Base-by-base conservation (phyloP, 108 stramenopile species). In the Fragilaria radians region DNA sequence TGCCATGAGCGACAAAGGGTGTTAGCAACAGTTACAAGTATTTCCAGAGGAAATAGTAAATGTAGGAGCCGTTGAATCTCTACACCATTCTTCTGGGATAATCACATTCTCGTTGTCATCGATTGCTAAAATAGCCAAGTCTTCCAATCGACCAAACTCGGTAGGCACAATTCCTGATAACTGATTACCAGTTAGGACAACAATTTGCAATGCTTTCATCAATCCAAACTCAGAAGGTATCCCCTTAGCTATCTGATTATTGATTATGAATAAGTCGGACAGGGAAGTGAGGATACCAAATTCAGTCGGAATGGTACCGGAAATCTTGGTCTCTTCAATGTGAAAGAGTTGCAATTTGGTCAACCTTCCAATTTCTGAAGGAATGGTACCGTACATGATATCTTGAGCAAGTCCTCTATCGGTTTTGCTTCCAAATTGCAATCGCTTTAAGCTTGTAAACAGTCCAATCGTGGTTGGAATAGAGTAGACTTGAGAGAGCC, bases 221-320 rank as follows among this genome's bases (percentile, higher is more conserved):
- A 34, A 21, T 3, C 52, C 53, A 5, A 64, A 4, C 53, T 64
- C 63, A 14, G 63, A 30, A 2, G 63, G 63, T 1, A 64, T 54
- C 11, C 36, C 45, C 21, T 17, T 18, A 2, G 2, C 3, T 2
- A 57, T 4, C 2, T 31, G n/a, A 34, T 33, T 57, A 4, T 57
- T 3, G n/a, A 2, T 11, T 2, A 4, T 3, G 32, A 32, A n/a
- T 23, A 57, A 57, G 1, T 2, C 1, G 31, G 22, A n/a, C 18
- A 57, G 29, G 11, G 4, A 33, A 11, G 17, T 3, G 21, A 57
- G 3, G 2, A 34, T 32, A 31, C 55, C 55, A 4, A 57, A 17
- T 32, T 57, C 55, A 32, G 55, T 33, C 18, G 55, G 55, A 57
- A 57, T 31, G 29, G 55, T 31, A 19, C 55, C 55, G 22, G 30